Evolutionary conservation across 768 basidiomycete species (phyloP), one percentile per base, ranked within the genome.

Genomic region (Guyanaporus albipodus): DNA sequence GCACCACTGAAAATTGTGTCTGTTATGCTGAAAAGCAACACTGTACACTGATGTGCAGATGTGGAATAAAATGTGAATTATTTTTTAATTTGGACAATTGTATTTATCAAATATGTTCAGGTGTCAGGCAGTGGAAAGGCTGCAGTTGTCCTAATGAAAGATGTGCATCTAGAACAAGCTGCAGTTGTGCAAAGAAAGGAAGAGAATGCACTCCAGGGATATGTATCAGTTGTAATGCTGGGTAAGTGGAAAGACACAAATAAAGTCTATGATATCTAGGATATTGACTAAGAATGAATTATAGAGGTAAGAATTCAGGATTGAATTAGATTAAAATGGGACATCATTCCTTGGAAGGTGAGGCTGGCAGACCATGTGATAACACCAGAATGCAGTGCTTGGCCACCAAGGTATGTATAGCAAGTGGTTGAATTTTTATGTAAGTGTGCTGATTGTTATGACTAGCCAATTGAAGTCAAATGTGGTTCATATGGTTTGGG

Each of bases 151-250:
- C 23, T 4, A 43, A 17, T 48, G 79, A 78, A 29, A 59, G 59
- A 47, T 60, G 58, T 32, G 23, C 19, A 9, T 6, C 5, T 1
- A 32, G n/a, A n/a, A n/a, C 38, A 0, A 44, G 27, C 4, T 82
- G 79, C 53, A 29, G 56, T 1, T 82, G 81, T 60, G 42, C 27
- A 2, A 40, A 29, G 6, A 21, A 55, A 0, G 33, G 22, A 0
- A 66, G 75, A 38, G 80, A 82, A 57, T 83, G 81, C 50, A 70
- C 76, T 48, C 79, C 80, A 15, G 77, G 77, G 9, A 43, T 75
- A 5, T 83, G 81, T 55, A 26, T 52, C 0, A 54, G 37, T 2
- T 80, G 78, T 50, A 62, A 72, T 59, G 70, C 75, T 45, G 63
- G 70, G 73, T 73, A 42, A 53, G 64, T 58, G 7, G 29, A 1